Conservation (phyloP, 345 rosid genomes). For the Brassica carinata region DNA sequence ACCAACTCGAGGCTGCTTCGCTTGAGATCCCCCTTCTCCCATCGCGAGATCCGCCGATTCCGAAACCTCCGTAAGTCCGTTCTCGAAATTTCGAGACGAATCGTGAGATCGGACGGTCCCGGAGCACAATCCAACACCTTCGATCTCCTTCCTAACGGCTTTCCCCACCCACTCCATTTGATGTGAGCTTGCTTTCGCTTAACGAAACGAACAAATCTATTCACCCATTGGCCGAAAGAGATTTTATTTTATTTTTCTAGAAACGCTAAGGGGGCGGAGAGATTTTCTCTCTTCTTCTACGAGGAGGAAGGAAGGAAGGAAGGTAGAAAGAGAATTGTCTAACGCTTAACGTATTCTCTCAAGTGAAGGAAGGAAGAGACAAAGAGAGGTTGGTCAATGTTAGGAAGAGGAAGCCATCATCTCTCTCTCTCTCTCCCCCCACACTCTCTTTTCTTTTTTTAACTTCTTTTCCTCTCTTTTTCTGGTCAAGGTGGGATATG, state of each 20-base stretch:
- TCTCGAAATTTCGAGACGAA: slow-evolving; percentile 53
- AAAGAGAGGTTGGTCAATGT: slow-evolving; percentile 37
- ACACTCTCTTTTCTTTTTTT: neutral
- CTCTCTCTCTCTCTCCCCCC: slow-evolving; percentile 3
- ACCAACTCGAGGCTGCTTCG: too few relatives aligned
- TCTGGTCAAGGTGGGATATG: slow-evolving; percentile 19
- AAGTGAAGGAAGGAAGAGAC: slow-evolving; percentile 12
- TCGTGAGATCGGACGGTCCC: slow-evolving; percentile 66
- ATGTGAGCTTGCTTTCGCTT: slow-evolving; percentile 11
- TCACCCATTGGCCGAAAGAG: neutral
- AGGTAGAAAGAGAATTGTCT: slow-evolving; percentile 36
- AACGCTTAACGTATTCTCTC: slow-evolving; percentile 29
- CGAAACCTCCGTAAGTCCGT: slow-evolving; percentile 67
- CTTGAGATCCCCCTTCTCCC: too few relatives aligned
- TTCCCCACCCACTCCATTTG: slow-evolving; percentile 69
- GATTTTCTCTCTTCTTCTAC: slow-evolving; percentile 19
- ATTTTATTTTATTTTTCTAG: neutral
- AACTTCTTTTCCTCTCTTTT: neutral
- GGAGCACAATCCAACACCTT: slow-evolving; percentile 48
- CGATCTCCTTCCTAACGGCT: slow-evolving; percentile 55
- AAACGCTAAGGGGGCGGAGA: slow-evolving; percentile 16
- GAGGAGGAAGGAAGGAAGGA: slow-evolving; percentile 12
- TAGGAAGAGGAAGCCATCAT: slow-evolving; percentile 41
- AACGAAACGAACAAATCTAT: slow-evolving; percentile 27
- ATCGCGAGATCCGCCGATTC: slow-evolving; percentile 27